Percentiles rank a stretch among this genome's conserved stretches.
Conservation (phyloP, 2,329 filamentous ascomycete genomes). For the Hirsutella thompsonii region DNA sequence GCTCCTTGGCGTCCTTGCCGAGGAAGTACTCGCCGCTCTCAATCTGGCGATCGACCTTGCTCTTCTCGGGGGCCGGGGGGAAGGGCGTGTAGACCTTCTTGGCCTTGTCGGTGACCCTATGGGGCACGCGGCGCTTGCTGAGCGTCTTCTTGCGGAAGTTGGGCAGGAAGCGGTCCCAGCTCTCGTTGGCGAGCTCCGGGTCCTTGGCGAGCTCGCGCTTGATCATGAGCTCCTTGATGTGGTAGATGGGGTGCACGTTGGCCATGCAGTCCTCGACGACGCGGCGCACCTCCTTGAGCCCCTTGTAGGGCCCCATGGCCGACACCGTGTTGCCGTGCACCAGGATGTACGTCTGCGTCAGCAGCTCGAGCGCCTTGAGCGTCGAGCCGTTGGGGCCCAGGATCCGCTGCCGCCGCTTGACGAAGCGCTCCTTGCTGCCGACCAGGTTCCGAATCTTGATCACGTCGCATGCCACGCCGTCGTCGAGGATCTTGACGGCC, state of each 20-base stretch:
- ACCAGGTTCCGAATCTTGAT: slow-evolving; percentile 91
- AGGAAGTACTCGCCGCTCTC: slow-evolving; percentile 96
- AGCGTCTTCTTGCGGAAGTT: slow-evolving; percentile 94
- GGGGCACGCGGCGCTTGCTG: slow-evolving; percentile 68
- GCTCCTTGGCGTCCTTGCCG: slow-evolving; percentile 82
- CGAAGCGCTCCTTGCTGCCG: slow-evolving; percentile 86
- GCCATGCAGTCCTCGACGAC: slow-evolving; percentile 93
- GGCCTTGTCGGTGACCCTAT: slow-evolving; percentile 80
- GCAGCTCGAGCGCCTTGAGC: slow-evolving; percentile 82
- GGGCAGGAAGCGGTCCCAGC: slow-evolving; percentile 90
- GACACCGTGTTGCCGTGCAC: slow-evolving; percentile 95
- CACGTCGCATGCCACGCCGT: slow-evolving; percentile 83
- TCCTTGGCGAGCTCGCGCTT: slow-evolving; percentile 86
- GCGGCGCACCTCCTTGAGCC: slow-evolving; percentile 79
- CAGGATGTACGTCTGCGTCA: slow-evolving; percentile 84
- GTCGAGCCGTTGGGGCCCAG: slow-evolving; percentile 85
- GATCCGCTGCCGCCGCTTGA: slow-evolving; percentile 87
- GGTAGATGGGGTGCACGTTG: slow-evolving; percentile 92
- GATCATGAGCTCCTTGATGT: slow-evolving; percentile 69
- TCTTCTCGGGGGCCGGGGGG: slow-evolving; percentile 94
- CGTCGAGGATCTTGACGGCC: slow-evolving; percentile 87
- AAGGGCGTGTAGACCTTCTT: slow-evolving; percentile 97
- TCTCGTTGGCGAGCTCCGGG: slow-evolving; percentile 72
- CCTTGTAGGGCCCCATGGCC: slow-evolving; percentile 85
- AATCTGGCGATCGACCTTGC: slow-evolving; percentile 96